phyloP scores from a whole-genome alignment of 2,329 filamentous ascomycete species.

The Apiospora hydei region DNA sequence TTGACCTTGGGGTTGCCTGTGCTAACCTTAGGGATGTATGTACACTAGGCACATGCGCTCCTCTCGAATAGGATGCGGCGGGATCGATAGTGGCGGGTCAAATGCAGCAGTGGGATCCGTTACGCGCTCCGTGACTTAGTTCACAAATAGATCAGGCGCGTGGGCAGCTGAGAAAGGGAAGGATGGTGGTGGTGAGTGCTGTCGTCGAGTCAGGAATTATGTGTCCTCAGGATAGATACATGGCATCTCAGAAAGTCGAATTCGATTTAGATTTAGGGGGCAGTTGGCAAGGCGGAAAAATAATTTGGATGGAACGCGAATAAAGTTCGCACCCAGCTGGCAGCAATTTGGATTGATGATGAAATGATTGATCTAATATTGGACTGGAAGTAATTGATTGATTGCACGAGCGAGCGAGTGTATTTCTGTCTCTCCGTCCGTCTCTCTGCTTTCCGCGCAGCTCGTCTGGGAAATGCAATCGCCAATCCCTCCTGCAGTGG shows the following conservation, averaged over 20 bases:
- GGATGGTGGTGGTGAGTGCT: background rate
- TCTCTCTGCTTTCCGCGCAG: background rate
- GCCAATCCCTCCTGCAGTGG: background rate
- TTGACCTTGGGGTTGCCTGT: background rate
- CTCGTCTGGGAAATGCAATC: background rate
- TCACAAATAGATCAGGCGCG: background rate
- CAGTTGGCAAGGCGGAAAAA: background rate
- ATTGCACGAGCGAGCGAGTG: background rate
- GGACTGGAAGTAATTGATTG: no score
- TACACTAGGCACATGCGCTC: slow-evolving; percentile 4
- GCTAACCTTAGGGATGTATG: slow-evolving; percentile 13
- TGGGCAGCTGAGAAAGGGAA: slow-evolving; percentile 8
- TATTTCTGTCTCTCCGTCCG: no score
- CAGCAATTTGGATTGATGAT: background rate
- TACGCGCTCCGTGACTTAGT: slow-evolving; percentile 13
- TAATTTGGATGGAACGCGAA: background rate
- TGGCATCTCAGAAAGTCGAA: background rate
- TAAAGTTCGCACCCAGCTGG: slow-evolving; percentile 10
- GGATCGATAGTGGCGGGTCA: slow-evolving; percentile 13
- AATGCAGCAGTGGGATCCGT: slow-evolving; percentile 13
- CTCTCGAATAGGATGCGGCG: slow-evolving; percentile 17
- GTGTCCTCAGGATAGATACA: slow-evolving; percentile 6
- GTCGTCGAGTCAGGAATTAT: slow-evolving; percentile 7
- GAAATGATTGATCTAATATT: background rate
- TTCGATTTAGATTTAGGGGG: background rate